Evolutionary conservation across 169 alveolate genomes (phyloP).

Genomic region (Cryptosporidium ryanae): DNA sequence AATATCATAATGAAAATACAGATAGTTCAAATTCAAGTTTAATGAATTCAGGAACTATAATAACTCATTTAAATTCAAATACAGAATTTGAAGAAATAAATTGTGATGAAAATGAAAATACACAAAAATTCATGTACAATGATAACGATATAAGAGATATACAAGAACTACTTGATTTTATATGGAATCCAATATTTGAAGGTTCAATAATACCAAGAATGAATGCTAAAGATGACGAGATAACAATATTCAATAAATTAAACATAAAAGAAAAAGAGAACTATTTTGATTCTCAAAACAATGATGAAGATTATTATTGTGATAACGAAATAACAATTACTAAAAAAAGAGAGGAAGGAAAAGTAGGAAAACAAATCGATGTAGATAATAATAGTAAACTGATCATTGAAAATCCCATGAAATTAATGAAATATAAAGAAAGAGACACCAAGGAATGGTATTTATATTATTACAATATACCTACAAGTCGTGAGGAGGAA

Average conservation of each 20-base stretch:
- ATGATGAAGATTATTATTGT: too few relatives aligned
- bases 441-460: constrained; percentile 34
- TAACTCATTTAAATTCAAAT: constrained; percentile 32
- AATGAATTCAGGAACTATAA: background rate
- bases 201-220: background rate
- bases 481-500: constrained; percentile 23
- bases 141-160: constrained; percentile 37
- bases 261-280: too few relatives aligned
- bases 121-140: constrained; percentile 9
- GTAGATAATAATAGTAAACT: background rate
- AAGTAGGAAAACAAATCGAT: background rate
- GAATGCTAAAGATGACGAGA: too few relatives aligned
- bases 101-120: background rate
- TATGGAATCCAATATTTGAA: constrained; percentile 57
- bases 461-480: constrained; percentile 24
- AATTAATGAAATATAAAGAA: background rate
- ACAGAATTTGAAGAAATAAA: constrained; percentile 1
- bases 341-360: too few relatives aligned
- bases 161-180: constrained; percentile 37
- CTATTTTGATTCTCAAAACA: too few relatives aligned
- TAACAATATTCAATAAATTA: too few relatives aligned
- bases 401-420: background rate
- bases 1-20: constrained; percentile 10
- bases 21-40: constrained; percentile 38
- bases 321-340: too few relatives aligned